A percentile compares a stretch with the other conserved stretches of the same genome.
phyloP scores from a whole-genome alignment of 1,284 basidiomycete genomes.

The Sporisorium iseilematis-ciliati region DNA sequence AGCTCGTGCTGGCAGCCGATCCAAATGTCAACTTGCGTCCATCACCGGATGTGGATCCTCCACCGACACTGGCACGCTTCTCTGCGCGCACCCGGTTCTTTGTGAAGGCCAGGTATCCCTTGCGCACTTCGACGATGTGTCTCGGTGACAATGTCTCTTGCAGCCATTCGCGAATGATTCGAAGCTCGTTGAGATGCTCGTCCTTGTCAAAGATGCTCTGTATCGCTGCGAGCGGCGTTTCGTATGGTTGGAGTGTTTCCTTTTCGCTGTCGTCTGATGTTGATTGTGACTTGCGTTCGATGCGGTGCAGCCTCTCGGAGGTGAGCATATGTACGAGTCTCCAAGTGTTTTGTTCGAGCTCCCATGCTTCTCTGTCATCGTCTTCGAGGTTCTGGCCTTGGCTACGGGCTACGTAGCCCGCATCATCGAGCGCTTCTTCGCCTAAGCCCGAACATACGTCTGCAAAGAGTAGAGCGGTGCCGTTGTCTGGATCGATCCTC shows the following conservation, averaged over 20 bases:
- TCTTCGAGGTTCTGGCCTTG: constrained; percentile 38
- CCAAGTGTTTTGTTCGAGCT: constrained; percentile 62
- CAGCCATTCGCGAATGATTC: constrained; percentile 67
- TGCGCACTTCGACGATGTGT: constrained; percentile 66
- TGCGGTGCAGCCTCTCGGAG: constrained; percentile 48
- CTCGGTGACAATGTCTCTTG: constrained; percentile 57
- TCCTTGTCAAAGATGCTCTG: constrained; percentile 59
- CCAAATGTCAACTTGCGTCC: constrained; percentile 37
- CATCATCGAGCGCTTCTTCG: constrained; percentile 52
- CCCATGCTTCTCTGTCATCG: constrained; percentile 51
- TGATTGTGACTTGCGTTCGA: constrained; percentile 42
- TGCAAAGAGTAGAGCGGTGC: constrained; percentile 60
- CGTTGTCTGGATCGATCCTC: constrained; percentile 50
- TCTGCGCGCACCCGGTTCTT: constrained; percentile 64
- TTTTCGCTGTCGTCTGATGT: constrained; percentile 12
- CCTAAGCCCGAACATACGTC: constrained; percentile 51
- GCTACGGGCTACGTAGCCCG: constrained; percentile 26
- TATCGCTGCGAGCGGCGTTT: constrained; percentile 64
- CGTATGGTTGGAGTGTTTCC: constrained; percentile 38
- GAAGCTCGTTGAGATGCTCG: constrained; percentile 63
- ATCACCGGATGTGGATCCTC: constrained; percentile 20
- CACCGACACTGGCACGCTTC: constrained; percentile 50
- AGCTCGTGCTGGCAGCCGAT: constrained; percentile 42
- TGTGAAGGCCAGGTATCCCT: constrained; percentile 68
- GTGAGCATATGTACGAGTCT: constrained; percentile 55